Evolutionary conservation across 495 filamentous ascomycete species (phyloP), one percentile per base, ranked within the genome.

Genomic region (Neurospora sp.): DNA sequence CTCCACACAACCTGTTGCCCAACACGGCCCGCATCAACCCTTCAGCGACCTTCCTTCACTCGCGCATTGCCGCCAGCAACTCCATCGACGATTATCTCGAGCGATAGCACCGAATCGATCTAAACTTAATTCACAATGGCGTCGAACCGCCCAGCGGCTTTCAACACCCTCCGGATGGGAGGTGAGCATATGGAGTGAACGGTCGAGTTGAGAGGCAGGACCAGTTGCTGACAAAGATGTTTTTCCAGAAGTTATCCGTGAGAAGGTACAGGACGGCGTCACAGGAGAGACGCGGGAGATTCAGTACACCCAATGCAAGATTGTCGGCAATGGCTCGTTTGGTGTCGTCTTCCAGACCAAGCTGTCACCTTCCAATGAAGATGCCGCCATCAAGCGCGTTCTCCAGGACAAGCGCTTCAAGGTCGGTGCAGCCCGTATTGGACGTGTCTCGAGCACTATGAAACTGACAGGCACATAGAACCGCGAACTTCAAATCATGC

Each of bases 401-500:
- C 88, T 99, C 72, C 96, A 99, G 79, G 96, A 99, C 85, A 99
- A 99, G 86, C 89, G 96, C 75, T 99, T 99, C 89, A 99, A 99
- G 93, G 96, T 95, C 31, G 18, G 77, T 72, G 5, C 31, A 66
- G 66, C 48, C 37, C 48, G 39, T 9, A 23, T 40, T 23, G 46
- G 44, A 72, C 39, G n/a, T n/a, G 35, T 14, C 70, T 31, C 27
- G 0, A 5, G 39, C 7, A 20, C n/a, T 69, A 59, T 54, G n/a
- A 69, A 39, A 75, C 83, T 88, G 74, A 89, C 80, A 35, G 38
- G 9, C 54, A 18, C 72, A 20, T 76, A 99, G 96, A 99, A 99
- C 79, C 94, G 96, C 83, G 96, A 99, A 81, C 90, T 99, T 74
- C 96, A 99, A 82, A 99, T 99, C 82, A 99, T 99, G 96, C 91